Evolutionary conservation across 1,139 yeast species (phyloP), one percentile per base, ranked within the genome.

Genomic region (Debaryomyces udenii): DNA sequence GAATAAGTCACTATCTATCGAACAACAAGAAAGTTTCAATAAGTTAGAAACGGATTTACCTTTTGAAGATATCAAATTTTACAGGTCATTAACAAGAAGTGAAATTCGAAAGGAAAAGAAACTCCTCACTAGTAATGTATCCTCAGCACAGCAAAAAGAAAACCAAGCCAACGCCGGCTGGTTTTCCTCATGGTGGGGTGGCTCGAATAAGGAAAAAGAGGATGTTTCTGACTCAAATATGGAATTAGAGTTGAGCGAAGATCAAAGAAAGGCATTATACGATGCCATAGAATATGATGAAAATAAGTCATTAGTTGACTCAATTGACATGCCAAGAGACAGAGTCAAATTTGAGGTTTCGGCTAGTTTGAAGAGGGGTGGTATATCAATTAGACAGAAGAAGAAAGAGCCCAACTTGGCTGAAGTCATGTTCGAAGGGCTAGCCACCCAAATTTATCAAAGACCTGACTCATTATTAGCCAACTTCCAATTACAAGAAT

Each of bases 211-310:
- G 4, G 46, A 48, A 2, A 27, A 43, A 15, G 36, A 35, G 15
- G 37, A 30, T 9, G 36, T 37, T 22, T 43, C 42, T 14, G 17
- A 35, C 14, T 32, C 50, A 4, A 44, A 43, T 16, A 50, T 35
- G 43, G 62, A 61, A n/a, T 64, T 84, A 51, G 70, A 81, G 1
- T 55, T 73, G 31, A 55, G 67, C 7, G 86, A 83, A 17, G 89
- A 83, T 46, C 93, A 86, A 52, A 70, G 83, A 48, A 74, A 89
- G 57, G 99, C 94, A 41, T 73, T 93, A 11, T 91, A 89, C 57
- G 96, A 89, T 47, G 96, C 97, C 0, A 93, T 94, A 49, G 99
- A 91, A 47, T 91, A 86, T 66, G 88, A 90, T 53, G 96, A 90
- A 47, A 69, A 78, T 22, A 73, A 78, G 40, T 75, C 77, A 0